These are phyloP conservation scores for Schrenkiella parvula DNA, from an alignment of 345 rosid species.

Conservation along the genomic window DNA sequence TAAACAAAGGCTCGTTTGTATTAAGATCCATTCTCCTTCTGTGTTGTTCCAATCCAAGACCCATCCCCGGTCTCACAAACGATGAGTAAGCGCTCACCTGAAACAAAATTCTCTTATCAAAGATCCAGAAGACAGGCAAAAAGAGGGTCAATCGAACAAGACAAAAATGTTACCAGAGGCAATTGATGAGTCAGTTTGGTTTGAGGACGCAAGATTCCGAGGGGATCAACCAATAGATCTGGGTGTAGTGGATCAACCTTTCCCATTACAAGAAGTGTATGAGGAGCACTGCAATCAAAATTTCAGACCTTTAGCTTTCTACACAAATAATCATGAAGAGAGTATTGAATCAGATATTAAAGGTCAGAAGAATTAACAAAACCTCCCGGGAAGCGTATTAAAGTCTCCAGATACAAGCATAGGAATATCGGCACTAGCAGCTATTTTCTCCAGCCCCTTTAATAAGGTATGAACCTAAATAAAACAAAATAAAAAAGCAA, in stretches of 20 bases:
- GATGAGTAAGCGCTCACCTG: slow-evolving; percentile 99
- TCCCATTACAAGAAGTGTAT: slow-evolving; percentile 94
- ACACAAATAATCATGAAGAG: background rate
- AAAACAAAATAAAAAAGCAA: slow-evolving; percentile 8
- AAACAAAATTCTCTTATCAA: slow-evolving; percentile 6
- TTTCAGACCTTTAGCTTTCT: background rate
- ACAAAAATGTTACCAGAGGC: slow-evolving; percentile 59
- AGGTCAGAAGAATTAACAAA: slow-evolving; percentile 27
- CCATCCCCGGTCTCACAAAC: slow-evolving; percentile 57
- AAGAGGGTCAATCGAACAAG: background rate
- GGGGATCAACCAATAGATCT: slow-evolving; percentile 75
- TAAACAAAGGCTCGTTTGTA: slow-evolving; percentile 93
- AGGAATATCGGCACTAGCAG: slow-evolving; percentile 94
- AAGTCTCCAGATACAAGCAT: slow-evolving; percentile 99
- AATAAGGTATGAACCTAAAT: slow-evolving; percentile 87
- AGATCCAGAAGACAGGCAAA: background rate
- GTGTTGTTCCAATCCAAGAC: slow-evolving; percentile 69
- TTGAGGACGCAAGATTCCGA: slow-evolving; percentile 76
- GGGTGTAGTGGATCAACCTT: slow-evolving; percentile 80
- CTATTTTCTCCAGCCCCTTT: slow-evolving; percentile 96
- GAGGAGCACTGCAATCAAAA: slow-evolving; percentile 72
- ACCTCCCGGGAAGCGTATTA: slow-evolving; percentile 94
- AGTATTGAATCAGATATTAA: slow-evolving; percentile 1
- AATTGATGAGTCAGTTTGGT: slow-evolving; percentile 86
- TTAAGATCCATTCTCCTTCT: slow-evolving; percentile 79